These are phyloP conservation scores for Teunomyces stri DNA, from an alignment of 805 yeast species.

Conservation along the genomic window DNA sequence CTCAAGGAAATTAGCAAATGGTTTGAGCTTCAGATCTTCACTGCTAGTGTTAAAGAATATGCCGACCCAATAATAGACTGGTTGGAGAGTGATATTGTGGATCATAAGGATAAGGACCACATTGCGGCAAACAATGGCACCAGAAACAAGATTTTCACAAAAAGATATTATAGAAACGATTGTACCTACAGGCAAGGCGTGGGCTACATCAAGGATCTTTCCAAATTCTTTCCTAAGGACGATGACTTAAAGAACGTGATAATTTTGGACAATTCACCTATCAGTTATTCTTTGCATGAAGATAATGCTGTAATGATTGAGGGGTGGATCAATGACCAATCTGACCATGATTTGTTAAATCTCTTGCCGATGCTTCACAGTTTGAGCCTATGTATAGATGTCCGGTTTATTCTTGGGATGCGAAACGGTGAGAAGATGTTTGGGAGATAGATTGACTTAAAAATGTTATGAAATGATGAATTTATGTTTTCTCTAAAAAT, in stretches of 20 bases:
- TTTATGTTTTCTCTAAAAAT: background rate
- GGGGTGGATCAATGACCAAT: constrained; percentile 98
- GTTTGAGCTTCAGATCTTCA: constrained; percentile 88
- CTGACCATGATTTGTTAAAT: constrained; percentile 78
- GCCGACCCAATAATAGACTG: constrained; percentile 97
- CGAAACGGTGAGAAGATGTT: constrained; percentile 69
- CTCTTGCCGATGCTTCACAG: constrained; percentile 77
- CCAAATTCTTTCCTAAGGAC: constrained; percentile 54
- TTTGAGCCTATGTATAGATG: constrained; percentile 79
- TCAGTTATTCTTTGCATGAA: constrained; percentile 78
- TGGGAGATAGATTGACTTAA: constrained; percentile 22
- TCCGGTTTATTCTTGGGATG: constrained; percentile 70
- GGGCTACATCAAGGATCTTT: constrained; percentile 66
- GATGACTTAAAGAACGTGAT: constrained; percentile 66
- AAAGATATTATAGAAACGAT: constrained; percentile 72
- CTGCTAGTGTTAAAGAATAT: constrained; percentile 91
- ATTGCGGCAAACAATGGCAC: background rate
- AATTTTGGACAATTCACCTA: constrained; percentile 90
- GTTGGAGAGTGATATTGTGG: constrained; percentile 62
- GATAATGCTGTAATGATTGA: constrained; percentile 90
- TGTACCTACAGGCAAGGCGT: constrained; percentile 76
- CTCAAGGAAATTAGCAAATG: constrained; percentile 74
- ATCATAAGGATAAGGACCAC: constrained; percentile 10
- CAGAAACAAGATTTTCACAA: constrained; percentile 39
- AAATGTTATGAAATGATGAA: background rate